phyloP scores from a whole-genome alignment of 495 filamentous ascomycete species.

The Hypoxylon perforatum region DNA sequence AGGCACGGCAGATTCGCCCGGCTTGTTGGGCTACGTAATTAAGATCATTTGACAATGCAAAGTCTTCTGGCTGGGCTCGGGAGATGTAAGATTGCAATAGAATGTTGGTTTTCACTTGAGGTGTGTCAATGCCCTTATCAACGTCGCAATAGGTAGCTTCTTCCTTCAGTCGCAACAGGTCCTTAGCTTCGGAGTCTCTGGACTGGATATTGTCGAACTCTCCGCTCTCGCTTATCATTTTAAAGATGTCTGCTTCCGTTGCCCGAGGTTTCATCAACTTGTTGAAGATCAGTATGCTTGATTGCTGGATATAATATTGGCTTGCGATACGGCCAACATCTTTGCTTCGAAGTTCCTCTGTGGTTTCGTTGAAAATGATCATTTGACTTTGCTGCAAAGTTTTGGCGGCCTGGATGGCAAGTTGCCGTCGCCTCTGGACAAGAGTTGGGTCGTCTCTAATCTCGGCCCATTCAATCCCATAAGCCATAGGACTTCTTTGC shows the following conservation, averaged over 20 bases:
- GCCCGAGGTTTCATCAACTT: conserved; percentile 83
- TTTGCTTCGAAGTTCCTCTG: conserved; percentile 90
- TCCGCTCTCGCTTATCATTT: conserved; percentile 94
- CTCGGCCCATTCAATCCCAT: conserved; percentile 97
- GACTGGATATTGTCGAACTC: conserved; percentile 98
- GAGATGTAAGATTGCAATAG: conserved; percentile 95
- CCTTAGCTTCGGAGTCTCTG: conserved; percentile 84
- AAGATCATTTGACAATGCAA: conserved; percentile 88
- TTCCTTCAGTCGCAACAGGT: conserved; percentile 74
- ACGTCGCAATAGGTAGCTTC: conserved; percentile 77
- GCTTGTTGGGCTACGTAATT: conserved; percentile 97
- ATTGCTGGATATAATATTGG: conserved; percentile 94
- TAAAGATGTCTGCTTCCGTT: conserved; percentile 87
- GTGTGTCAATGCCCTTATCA: conserved; percentile 76
- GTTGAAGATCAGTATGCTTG: conserved; percentile 95
- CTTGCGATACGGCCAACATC: conserved; percentile 96
- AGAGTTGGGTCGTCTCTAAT: conserved; percentile 85
- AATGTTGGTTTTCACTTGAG: conserved; percentile 94
- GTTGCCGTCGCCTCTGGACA: conserved; percentile 80
- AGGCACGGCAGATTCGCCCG: conserved; percentile 88
- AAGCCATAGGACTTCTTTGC: conserved; percentile 88
- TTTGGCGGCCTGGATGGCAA: conserved; percentile 87
- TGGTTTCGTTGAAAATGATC: conserved; percentile 96
- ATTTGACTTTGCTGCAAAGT: conserved; percentile 92
- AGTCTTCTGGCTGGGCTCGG: conserved; percentile 87